A percentile compares a stretch with the other conserved stretches of the same genome.
Conservation (phyloP, 305 asterid species). For the Fraxinus xanthoxyloides region DNA sequence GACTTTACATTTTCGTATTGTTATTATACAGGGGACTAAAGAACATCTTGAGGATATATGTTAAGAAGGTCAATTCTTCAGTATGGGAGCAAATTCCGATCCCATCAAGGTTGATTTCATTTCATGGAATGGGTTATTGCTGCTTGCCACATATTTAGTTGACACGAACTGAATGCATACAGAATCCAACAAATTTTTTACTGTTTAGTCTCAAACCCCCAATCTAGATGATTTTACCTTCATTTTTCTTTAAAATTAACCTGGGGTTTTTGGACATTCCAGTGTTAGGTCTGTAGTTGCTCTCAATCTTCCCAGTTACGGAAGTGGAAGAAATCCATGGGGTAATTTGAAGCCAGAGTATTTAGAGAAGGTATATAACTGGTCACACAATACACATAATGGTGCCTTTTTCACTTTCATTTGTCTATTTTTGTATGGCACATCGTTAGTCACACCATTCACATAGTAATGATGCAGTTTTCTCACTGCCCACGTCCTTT, state of each 20-base stretch:
- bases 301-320: slow-evolving; percentile 93
- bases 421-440: background rate
- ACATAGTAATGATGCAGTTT: background rate
- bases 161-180: background rate
- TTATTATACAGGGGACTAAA: slow-evolving; percentile 75
- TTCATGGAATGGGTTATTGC: slow-evolving; percentile 2
- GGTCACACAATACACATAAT: background rate
- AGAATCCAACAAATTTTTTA: background rate
- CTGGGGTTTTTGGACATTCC: slow-evolving; percentile 22
- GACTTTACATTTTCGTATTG: slow-evolving; percentile 9
- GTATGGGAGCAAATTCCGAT: slow-evolving; percentile 81
- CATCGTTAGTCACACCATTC: background rate
- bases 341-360: slow-evolving; percentile 87
- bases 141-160: background rate
- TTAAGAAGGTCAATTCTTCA: slow-evolving; percentile 80
- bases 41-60: slow-evolving; percentile 81
- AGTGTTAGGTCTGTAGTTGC: slow-evolving; percentile 94
- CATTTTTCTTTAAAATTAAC: slow-evolving; percentile 15
- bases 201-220: background rate
- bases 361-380: slow-evolving; percentile 71
- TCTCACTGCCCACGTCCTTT: background rate
- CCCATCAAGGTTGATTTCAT: slow-evolving; percentile 70
- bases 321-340: slow-evolving; percentile 99
- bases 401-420: background rate
- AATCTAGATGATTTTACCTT: slow-evolving; percentile 6